phyloP scores from a whole-genome alignment of 225 moss, liverwort and hornwort species.

The Straminergon stramineum region DNA sequence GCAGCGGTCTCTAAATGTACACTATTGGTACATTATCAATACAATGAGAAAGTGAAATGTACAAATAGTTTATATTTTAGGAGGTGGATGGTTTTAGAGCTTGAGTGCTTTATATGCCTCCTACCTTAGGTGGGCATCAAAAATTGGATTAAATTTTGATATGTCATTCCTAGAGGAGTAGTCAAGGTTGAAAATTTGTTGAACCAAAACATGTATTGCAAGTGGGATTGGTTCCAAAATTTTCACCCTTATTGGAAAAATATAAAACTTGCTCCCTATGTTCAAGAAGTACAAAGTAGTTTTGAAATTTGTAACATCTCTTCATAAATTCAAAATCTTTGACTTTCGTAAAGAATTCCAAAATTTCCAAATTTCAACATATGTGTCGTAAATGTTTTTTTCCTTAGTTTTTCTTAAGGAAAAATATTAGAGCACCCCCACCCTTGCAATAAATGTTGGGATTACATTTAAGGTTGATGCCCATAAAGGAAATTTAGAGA shows the following conservation, averaged over 20 bases:
- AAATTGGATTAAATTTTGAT: neutral
- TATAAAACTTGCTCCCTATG: neutral
- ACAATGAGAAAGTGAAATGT: neutral
- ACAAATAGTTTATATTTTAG: rapidly evolving
- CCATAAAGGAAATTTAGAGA: neutral
- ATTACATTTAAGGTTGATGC: rapidly evolving
- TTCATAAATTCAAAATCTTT: neutral
- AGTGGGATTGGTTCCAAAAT: neutral
- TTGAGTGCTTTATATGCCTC: rapidly evolving
- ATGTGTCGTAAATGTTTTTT: neutral
- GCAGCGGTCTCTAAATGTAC: rapidly evolving
- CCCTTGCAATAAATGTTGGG: neutral
- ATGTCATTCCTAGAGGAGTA: neutral
- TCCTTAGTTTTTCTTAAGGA: neutral
- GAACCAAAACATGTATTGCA: neutral
- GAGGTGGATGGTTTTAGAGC: neutral
- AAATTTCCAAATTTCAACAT: neutral
- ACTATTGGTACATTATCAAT: too few relatives aligned
- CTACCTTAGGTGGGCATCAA: neutral
- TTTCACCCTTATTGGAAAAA: neutral
- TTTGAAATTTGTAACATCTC: neutral
- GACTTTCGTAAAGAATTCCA: neutral
- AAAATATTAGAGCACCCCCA: rapidly evolving
- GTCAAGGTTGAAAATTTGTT: neutral
- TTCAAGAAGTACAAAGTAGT: too few relatives aligned